Base-by-base conservation (phyloP, 2,329 filamentous ascomycete genomes). In the Aspergillus pseudotamarii region DNA sequence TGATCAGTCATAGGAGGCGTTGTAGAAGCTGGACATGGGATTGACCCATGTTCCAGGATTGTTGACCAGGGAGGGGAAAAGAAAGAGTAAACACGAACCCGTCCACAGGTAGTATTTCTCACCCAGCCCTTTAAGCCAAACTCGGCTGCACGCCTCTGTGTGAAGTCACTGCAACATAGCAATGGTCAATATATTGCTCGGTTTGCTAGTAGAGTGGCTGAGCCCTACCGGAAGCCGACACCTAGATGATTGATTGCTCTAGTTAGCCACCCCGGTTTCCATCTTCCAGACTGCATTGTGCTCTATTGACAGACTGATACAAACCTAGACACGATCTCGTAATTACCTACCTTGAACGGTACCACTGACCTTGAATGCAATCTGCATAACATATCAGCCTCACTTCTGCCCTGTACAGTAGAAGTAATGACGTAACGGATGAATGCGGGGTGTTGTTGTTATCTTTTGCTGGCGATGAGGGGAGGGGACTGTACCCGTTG, bases 291-390 rank as follows among this genome's bases (percentile, higher is more conserved):
- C 16, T 5, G 9, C 16, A n/a, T 12, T 34, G 16, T 5, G 9
- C 14, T 48, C 45, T 14, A 16, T 16, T 1, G 3, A 28, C 14
- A 8, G 16, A 16, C 5, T 41, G 45, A 36, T 36, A 36, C 34
- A 48, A 16, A 12, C 6, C 6, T 48, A 48, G 45, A 19, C 3
- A 0, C 28, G 10, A 30, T 50, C 16, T 16, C 14, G 3, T 8
- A 2, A 23, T 36, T 16, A 68, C 79, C 65, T 78, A 89, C 90
- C 90, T 84, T 93, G 90, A 14, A 93, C 90, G 45, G 83, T 83
- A 59, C 89, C 90, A 69, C 91, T 87, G 62, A 88, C 89, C 66
- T 73, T 76, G 68, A 79, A 80, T 54, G 75, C 73, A 64, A 79
- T 68, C 78, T 80, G 65, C 14, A 19, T 58, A 26, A 11, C 50